Evolutionary conservation across 306 rosid genomes (phyloP).

Genomic region (Hippophae tibetana): DNA sequence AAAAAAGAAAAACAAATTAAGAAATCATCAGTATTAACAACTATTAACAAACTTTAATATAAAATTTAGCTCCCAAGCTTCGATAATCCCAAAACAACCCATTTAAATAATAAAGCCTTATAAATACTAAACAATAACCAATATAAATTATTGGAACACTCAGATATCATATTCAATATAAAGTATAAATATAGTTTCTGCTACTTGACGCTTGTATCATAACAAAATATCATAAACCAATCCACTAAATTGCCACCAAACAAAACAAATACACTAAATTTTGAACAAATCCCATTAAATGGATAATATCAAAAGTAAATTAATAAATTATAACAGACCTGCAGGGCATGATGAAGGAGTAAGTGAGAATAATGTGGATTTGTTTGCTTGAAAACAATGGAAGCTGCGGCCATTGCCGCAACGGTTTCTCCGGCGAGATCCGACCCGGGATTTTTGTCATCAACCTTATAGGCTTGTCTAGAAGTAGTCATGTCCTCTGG

Average conservation of each 20-base stretch:
- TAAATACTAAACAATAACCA: no score
- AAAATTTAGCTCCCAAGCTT: neutral
- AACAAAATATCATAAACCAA: no score
- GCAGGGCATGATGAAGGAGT: conserved; percentile 75
- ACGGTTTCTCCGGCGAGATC: conserved; percentile 95
- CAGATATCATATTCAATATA: no score
- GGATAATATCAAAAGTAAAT: neutral
- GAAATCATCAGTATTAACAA: neutral
- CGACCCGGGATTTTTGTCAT: conserved; percentile 72
- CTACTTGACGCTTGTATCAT: no score
- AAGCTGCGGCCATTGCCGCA: conserved; percentile 92
- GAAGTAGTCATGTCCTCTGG: conserved; percentile 99
- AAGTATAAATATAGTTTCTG: no score
- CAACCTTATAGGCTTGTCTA: conserved; percentile 83
- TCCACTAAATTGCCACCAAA: no score
- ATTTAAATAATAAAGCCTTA: no score
- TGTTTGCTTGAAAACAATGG: conserved; percentile 62
- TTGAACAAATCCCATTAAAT: conserved; percentile 2
- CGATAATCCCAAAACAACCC: no score
- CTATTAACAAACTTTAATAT: neutral
- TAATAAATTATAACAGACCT: conserved; percentile 27
- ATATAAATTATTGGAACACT: no score
- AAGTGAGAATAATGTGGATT: conserved; percentile 85
- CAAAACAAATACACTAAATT: conserved; percentile 1
- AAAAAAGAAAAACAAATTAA: neutral